Conservation (phyloP, 768 basidiomycete species). For the Phanerochaete carnosa region DNA sequence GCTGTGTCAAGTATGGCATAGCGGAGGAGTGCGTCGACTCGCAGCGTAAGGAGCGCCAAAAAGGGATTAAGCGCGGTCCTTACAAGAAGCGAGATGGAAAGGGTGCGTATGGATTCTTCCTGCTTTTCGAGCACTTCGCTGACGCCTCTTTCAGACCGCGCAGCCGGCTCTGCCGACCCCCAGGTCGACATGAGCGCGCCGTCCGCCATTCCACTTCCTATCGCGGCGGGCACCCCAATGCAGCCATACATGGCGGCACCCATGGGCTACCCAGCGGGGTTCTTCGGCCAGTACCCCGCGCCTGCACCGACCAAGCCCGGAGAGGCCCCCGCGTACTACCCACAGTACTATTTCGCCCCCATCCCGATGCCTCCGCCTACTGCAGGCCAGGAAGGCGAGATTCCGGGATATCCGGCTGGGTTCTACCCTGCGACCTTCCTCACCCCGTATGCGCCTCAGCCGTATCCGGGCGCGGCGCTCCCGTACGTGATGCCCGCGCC, state of each 20-base stretch:
- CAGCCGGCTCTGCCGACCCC: slow-evolving; percentile 50
- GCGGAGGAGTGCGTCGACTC: slow-evolving; percentile 88
- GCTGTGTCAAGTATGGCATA: slow-evolving; percentile 89
- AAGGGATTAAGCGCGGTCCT: slow-evolving; percentile 82
- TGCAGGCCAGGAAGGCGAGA: slow-evolving; percentile 40
- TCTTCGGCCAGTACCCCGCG: slow-evolving; percentile 52
- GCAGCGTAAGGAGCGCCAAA: slow-evolving; percentile 88
- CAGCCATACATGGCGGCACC: slow-evolving; percentile 45
- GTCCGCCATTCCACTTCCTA: slow-evolving; percentile 39
- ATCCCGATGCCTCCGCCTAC: slow-evolving; percentile 37
- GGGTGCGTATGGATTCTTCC: slow-evolving; percentile 47
- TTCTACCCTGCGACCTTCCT: slow-evolving; percentile 49
- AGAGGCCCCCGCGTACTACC: slow-evolving; percentile 48
- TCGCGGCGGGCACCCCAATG: slow-evolving; percentile 41
- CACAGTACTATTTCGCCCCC: slow-evolving; percentile 43
- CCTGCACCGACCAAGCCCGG: slow-evolving; percentile 46
- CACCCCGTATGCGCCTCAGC: slow-evolving; percentile 42
- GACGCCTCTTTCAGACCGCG: slow-evolving; percentile 39
- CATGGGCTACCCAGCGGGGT: slow-evolving; percentile 50
- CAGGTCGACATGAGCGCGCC: slow-evolving; percentile 40
- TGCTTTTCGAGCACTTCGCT: slow-evolving; percentile 11
- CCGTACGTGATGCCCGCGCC: slow-evolving; percentile 43
- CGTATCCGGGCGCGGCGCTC: slow-evolving; percentile 30
- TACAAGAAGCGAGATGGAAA: slow-evolving; percentile 96
- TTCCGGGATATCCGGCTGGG: slow-evolving; percentile 35